Conservation (phyloP, 257 asterid genomes). For the Handroanthus guayacan region DNA sequence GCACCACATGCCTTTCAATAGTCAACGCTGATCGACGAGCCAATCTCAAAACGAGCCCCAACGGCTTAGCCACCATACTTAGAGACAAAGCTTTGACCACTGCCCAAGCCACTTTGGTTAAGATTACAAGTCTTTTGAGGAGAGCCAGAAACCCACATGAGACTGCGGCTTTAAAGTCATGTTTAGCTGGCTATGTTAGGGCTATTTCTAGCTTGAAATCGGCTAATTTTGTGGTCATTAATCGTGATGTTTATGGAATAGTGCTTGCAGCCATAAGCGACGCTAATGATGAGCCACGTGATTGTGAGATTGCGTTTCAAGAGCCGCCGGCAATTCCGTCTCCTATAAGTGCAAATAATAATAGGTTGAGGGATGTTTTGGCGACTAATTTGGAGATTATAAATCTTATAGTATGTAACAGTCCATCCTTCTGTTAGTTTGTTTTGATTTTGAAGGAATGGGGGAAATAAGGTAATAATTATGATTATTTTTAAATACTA, state of each 20-base stretch:
- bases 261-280: not conserved
- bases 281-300: not conserved
- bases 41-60: conserved; percentile 18
- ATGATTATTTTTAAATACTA: too few relatives aligned
- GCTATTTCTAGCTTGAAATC: not conserved
- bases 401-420: not conserved
- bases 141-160: not conserved
- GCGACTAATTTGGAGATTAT: conserved; percentile 7
- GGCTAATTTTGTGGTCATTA: not conserved
- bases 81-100: conserved; percentile 7
- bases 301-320: conserved; percentile 18
- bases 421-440: too few relatives aligned
- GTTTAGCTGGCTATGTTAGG: not conserved
- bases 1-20: conserved; percentile 1
- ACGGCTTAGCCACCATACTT: conserved; percentile 18
- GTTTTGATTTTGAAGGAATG: too few relatives aligned
- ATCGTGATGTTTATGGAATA: not conserved
- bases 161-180: not conserved
- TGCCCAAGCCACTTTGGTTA: not conserved
- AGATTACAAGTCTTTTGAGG: not conserved
- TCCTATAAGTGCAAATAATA: conserved; percentile 1
- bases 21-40: conserved; percentile 8
- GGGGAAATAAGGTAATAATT: too few relatives aligned
- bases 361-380: not conserved
- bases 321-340: conserved; percentile 7